Evolutionary conservation across 2,329 filamentous ascomycete species (phyloP).

Genomic region (Shiraia sp.): DNA sequence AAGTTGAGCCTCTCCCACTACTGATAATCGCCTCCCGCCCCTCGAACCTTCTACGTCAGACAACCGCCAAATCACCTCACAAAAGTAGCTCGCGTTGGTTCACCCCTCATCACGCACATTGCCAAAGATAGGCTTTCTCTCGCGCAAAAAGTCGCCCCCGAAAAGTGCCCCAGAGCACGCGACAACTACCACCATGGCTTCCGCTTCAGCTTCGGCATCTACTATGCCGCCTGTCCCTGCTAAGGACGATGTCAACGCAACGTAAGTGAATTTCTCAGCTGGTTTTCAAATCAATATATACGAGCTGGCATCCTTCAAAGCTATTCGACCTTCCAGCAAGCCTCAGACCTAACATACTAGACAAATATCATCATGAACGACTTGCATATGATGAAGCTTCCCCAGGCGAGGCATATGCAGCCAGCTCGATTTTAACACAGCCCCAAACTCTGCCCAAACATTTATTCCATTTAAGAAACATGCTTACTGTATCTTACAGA

Average conservation of each 20-base stretch:
- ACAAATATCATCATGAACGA: background rate
- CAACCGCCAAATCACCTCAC: slow-evolving; percentile 1
- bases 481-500: slow-evolving; percentile 53
- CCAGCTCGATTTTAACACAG: no score
- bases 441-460: background rate
- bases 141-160: slow-evolving; percentile 39
- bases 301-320: no score
- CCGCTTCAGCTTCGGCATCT: slow-evolving; percentile 32
- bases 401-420: no score
- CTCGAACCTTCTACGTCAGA: slow-evolving; percentile 5
- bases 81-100: background rate
- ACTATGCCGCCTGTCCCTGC: slow-evolving; percentile 52
- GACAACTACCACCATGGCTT: slow-evolving; percentile 36
- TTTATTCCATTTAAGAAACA: background rate
- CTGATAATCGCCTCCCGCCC: slow-evolving; percentile 7
- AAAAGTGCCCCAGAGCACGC: slow-evolving; percentile 41
- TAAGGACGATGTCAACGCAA: slow-evolving; percentile 64
- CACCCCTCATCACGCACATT: slow-evolving; percentile 8
- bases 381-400: background rate
- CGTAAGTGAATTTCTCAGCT: slow-evolving; percentile 55
- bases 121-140: slow-evolving; percentile 31
- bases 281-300: slow-evolving; percentile 1
- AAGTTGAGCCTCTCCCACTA: slow-evolving; percentile 9
- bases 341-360: background rate
- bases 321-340: background rate